A percentile compares a stretch with the other conserved stretches of the same genome.
These are phyloP conservation scores for Verbascum thapsus DNA, from an alignment of 257 asterid genomes.

Conservation along the genomic window DNA sequence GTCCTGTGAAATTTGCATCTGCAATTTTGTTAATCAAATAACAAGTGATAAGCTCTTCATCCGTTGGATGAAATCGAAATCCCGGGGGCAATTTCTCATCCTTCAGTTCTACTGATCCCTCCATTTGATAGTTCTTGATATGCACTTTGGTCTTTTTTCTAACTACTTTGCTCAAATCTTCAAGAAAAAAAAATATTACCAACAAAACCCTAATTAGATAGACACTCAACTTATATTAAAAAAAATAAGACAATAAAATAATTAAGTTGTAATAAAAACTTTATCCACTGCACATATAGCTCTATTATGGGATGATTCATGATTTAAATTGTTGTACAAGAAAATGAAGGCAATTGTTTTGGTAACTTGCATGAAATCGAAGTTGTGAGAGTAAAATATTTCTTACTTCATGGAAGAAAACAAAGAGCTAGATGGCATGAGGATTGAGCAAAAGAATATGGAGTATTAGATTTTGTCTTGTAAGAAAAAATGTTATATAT, in stretches of 20 bases:
- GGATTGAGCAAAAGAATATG: slow-evolving; percentile 22
- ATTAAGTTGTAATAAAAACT: too few species aligned
- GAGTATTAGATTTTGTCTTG: slow-evolving; percentile 31
- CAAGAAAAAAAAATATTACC: slow-evolving; percentile 32
- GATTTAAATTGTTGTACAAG: slow-evolving; percentile 32
- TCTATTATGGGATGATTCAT: not conserved
- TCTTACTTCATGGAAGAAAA: slow-evolving; percentile 27
- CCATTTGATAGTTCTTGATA: slow-evolving; percentile 41
- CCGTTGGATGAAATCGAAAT: slow-evolving; percentile 84
- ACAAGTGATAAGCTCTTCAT: slow-evolving; percentile 84
- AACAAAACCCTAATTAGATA: slow-evolving; percentile 40
- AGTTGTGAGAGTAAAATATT: slow-evolving; percentile 6
- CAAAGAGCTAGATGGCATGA: not conserved
- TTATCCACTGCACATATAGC: not conserved
- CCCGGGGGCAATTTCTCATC: slow-evolving; percentile 82
- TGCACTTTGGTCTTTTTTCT: slow-evolving; percentile 25
- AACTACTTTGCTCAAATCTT: slow-evolving; percentile 31
- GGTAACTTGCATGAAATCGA: slow-evolving; percentile 32
- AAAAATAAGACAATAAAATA: slow-evolving; percentile 9
- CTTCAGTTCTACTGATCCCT: slow-evolving; percentile 47
- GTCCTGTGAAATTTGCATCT: slow-evolving; percentile 67
- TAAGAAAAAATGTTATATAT: slow-evolving; percentile 40
- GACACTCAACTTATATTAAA: slow-evolving; percentile 18
- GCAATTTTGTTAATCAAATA: slow-evolving; percentile 76
- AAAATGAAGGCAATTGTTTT: slow-evolving; percentile 23